These are phyloP conservation scores for Cladosporium sp. DNA, from an alignment of 2,329 filamentous ascomycete genomes.

Conservation along the genomic window DNA sequence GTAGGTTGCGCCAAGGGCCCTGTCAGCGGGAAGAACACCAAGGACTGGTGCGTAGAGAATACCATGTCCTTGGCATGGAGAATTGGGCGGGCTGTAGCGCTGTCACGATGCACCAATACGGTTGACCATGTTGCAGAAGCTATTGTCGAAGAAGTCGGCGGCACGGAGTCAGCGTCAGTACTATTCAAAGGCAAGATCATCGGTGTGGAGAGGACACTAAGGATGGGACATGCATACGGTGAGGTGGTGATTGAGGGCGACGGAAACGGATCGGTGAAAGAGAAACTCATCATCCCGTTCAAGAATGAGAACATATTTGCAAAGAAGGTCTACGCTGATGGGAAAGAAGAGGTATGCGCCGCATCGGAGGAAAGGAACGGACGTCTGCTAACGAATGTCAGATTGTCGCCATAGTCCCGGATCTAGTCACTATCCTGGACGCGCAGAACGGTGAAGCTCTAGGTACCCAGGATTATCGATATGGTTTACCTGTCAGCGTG, in stretches of 20 bases:
- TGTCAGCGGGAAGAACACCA: conserved; percentile 35
- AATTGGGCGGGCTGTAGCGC: conserved; percentile 34
- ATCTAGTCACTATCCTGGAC: conserved; percentile 54
- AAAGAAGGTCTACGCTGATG: conserved; percentile 15
- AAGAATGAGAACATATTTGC: conserved; percentile 30
- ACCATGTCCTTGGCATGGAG: conserved; percentile 37
- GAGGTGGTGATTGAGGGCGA: conserved; percentile 38
- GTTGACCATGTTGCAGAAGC: conserved; percentile 35
- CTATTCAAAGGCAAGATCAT: conserved; percentile 45
- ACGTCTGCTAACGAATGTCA: neutral
- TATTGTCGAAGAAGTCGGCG: conserved; percentile 41
- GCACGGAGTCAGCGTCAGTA: conserved; percentile 33
- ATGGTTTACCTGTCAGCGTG: conserved; percentile 50
- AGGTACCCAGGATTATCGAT: conserved; percentile 55
- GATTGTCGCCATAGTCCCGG: conserved; percentile 50
- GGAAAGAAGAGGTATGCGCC: conserved; percentile 26
- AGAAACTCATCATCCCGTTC: conserved; percentile 23
- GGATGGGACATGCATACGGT: conserved; percentile 41
- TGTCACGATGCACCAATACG: conserved; percentile 33
- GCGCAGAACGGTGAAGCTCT: conserved; percentile 54
- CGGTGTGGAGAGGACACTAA: conserved; percentile 38
- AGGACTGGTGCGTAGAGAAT: conserved; percentile 36
- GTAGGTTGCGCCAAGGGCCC: conserved; percentile 36
- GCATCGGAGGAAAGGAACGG: neutral
- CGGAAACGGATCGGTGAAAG: conserved; percentile 21